phyloP scores from a whole-genome alignment of 768 basidiomycete genomes.

The Tylopilus sp. region DNA sequence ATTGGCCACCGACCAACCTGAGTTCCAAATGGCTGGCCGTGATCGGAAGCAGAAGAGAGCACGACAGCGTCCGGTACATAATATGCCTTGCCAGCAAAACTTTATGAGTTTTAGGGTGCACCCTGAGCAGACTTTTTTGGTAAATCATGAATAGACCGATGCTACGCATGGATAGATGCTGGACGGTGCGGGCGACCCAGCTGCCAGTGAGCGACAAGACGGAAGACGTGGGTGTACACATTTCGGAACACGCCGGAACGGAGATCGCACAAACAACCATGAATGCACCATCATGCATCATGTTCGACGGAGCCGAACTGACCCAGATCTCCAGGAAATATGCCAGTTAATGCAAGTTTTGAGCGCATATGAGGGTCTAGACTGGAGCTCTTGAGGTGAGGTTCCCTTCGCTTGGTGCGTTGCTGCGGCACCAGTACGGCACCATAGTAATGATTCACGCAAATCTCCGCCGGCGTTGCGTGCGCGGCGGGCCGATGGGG shows the following conservation, averaged over 20 bases:
- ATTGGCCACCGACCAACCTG: slow-evolving; percentile 12
- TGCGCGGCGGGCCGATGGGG: slow-evolving; percentile 11
- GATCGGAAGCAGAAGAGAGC: slow-evolving; percentile 26
- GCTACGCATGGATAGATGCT: slow-evolving; percentile 10
- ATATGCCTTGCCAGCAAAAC: slow-evolving; percentile 25
- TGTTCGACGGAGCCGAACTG: slow-evolving; percentile 23
- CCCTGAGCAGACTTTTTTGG: slow-evolving; percentile 26
- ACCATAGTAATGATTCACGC: slow-evolving; percentile 10
- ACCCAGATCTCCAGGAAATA: neutral
- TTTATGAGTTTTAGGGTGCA: slow-evolving; percentile 28
- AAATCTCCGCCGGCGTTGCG: slow-evolving; percentile 30
- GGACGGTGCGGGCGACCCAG: slow-evolving; percentile 1
- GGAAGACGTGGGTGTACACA: slow-evolving; percentile 1
- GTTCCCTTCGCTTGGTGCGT: neutral
- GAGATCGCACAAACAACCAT: slow-evolving; percentile 9
- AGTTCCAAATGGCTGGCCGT: slow-evolving; percentile 10
- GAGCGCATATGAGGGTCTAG: slow-evolving; percentile 7
- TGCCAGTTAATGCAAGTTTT: slow-evolving; percentile 11
- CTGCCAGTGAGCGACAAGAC: slow-evolving; percentile 10
- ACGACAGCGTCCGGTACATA: slow-evolving; percentile 27
- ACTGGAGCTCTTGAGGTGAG: slow-evolving; percentile 5
- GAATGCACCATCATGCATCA: too few species aligned
- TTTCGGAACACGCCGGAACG: slow-evolving; percentile 25
- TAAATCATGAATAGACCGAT: slow-evolving; percentile 10
- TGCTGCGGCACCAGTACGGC: neutral